These are phyloP conservation scores for Sclerotinia glacialis DNA, from an alignment of 2,329 filamentous ascomycete genomes.

Conservation along the genomic window DNA sequence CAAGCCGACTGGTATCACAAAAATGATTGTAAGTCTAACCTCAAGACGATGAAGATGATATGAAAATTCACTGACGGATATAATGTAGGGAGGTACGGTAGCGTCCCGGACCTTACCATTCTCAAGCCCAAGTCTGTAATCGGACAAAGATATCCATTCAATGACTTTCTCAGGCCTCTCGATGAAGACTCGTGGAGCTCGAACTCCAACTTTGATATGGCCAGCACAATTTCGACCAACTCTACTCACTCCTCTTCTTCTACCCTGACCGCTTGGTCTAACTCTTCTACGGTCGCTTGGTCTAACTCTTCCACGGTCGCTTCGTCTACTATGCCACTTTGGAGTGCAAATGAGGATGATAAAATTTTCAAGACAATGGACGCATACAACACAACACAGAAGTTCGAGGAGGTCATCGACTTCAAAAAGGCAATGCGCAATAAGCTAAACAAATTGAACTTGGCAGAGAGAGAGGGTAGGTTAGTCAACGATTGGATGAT, in stretches of 20 bases:
- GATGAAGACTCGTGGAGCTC: background rate
- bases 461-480: conserved; percentile 2
- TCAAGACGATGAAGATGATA: background rate
- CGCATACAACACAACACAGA: background rate
- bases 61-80: background rate
- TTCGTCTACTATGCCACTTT: background rate
- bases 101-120: conserved; percentile 7
- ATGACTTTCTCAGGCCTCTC: conserved; percentile 2
- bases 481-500: background rate
- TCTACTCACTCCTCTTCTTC: background rate
- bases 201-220: background rate
- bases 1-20: conserved; percentile 8
- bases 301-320: background rate
- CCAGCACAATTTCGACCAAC: background rate
- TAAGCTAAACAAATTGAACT: background rate
- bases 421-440: background rate
- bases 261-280: background rate
- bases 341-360: background rate
- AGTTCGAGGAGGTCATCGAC: background rate
- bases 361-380: background rate
- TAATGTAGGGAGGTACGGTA: background rate
- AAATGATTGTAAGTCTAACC: conserved; percentile 12
- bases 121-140: background rate
- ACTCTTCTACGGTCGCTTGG: background rate
- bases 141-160: background rate